phyloP scores from a whole-genome alignment of 768 basidiomycete species.

The Boletus rubroflammeus region DNA sequence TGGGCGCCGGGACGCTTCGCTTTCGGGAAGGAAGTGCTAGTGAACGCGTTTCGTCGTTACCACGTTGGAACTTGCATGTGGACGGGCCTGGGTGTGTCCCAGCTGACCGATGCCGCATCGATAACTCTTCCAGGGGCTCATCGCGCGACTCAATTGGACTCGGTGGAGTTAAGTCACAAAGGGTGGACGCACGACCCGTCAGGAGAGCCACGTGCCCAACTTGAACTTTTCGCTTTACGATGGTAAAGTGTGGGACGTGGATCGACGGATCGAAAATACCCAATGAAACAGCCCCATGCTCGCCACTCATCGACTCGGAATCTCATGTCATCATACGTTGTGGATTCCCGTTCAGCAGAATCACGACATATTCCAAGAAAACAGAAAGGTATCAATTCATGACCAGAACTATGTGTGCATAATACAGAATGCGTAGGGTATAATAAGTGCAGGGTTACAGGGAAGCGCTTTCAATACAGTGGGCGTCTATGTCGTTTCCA shows the following conservation, averaged over 20 bases:
- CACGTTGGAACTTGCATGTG: too few relatives aligned
- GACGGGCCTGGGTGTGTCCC: background rate
- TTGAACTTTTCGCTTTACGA: background rate
- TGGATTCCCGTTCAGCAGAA: background rate
- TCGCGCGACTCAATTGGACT: background rate
- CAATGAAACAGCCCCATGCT: background rate
- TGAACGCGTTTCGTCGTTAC: background rate
- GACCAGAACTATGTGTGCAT: constrained; percentile 4
- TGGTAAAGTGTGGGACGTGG: too few relatives aligned
- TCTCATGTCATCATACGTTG: background rate
- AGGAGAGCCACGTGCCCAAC: background rate
- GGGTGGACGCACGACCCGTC: background rate
- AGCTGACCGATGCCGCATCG: background rate
- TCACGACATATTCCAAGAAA: constrained; percentile 1
- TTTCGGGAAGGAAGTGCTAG: background rate
- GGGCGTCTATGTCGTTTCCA: constrained; percentile 17
- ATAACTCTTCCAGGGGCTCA: background rate
- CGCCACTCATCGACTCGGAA: background rate
- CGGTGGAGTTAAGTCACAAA: constrained; percentile 1
- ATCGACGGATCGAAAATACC: background rate
- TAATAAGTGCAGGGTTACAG: constrained; percentile 17
- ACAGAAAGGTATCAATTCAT: constrained; percentile 5
- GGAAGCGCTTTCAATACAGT: constrained; percentile 21
- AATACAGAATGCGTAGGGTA: constrained; percentile 25
- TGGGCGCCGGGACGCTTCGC: background rate